Percentiles rank a stretch among this genome's conserved stretches.
Evolutionary conservation across 352 stramenopile genomes (phyloP).

Genomic region (Pythium scleroteichum): DNA sequence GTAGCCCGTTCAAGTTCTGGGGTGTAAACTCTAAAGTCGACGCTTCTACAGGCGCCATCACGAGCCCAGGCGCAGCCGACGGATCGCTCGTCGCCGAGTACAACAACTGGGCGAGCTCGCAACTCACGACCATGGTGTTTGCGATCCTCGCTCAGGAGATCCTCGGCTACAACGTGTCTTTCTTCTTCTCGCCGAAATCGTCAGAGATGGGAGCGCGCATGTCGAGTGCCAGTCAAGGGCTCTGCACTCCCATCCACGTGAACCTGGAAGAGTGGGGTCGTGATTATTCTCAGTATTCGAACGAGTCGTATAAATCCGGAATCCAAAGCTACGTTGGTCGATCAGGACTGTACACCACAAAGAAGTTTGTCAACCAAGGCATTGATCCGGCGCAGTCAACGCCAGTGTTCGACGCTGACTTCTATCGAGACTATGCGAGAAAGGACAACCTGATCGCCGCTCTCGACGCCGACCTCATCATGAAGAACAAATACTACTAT

Average conservation of each 20-base stretch:
- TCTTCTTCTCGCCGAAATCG: slow-evolving; percentile 15
- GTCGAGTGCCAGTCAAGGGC: slow-evolving; percentile 24
- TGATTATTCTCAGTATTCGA: slow-evolving; percentile 26
- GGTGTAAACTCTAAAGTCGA: slow-evolving; percentile 25
- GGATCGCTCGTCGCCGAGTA: slow-evolving; percentile 34
- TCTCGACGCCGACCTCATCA: slow-evolving; percentile 15
- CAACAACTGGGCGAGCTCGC: slow-evolving; percentile 29
- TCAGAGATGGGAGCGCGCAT: slow-evolving; percentile 32
- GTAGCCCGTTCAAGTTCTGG: slow-evolving; percentile 23
- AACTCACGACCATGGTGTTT: slow-evolving; percentile 32
- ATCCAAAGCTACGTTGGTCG: slow-evolving; percentile 37
- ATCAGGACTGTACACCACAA: slow-evolving; percentile 44
- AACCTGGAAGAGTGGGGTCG: slow-evolving; percentile 45
- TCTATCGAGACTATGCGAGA: slow-evolving; percentile 44
- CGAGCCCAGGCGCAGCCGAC: slow-evolving; percentile 14
- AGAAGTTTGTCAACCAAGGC: slow-evolving; percentile 34
- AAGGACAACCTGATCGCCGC: slow-evolving; percentile 36
- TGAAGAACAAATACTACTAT: slow-evolving; percentile 37
- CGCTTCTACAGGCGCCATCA: slow-evolving; percentile 19
- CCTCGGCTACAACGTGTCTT: slow-evolving; percentile 18
- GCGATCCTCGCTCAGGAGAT: slow-evolving; percentile 34
- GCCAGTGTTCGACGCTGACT: slow-evolving; percentile 32
- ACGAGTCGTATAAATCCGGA: slow-evolving; percentile 32
- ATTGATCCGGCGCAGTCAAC: slow-evolving; percentile 23
- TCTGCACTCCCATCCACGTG: slow-evolving; percentile 39